Base-by-base conservation (phyloP, 2,329 filamentous ascomycete genomes). In the Paecilomyces fulvus region DNA sequence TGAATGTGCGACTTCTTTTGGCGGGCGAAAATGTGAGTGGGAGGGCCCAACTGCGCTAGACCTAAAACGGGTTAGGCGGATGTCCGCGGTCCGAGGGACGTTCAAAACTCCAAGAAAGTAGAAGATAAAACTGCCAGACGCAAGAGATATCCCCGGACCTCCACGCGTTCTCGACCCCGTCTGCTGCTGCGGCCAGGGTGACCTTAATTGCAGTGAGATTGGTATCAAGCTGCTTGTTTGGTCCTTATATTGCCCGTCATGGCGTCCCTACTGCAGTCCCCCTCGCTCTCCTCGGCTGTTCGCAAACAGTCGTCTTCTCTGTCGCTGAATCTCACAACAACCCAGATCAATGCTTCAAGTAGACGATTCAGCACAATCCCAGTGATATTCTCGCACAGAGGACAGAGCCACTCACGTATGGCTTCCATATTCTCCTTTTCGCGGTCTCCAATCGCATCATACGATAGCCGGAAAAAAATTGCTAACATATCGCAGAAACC, bases 21-120 rank as follows among this genome's bases (percentile, higher is more conserved):
- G 58, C 59, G 64, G 65, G 62, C 61, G 62, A 68, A 67, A 67
- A 67, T 66, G 63, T 67, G 66, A 64, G 65, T 62, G 64, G 62
- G 63, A 65, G 65, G 65, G 65, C 62, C 63, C 64, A 59, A 60
- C 30, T 52, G 55, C 68, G 64, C 70, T 73, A 73, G 60, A 17
- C 67, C 64, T 0, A n/a, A 59, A 60, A 49, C 54, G 67, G 58
- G 20, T 56, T 68, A 68, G 65, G 49, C 57, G 14, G 25, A 5
- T 12, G 25, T 23, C 7, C 37, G 37, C 53, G 46, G 30, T 30
- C 23, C 23, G 46, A 28, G 37, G 52, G 23, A 43, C 53, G 53
- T 33, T 33, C 31, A 54, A 54, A 54, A 54, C 53, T 54, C 33
- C 53, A 17, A 43, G 14, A 43, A 43, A n/a, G 14, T 21, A 11